Evolutionary conservation across 495 filamentous ascomycete species (phyloP), one percentile per base, ranked within the genome.

Genomic region (Aspergillus olivimuriae): DNA sequence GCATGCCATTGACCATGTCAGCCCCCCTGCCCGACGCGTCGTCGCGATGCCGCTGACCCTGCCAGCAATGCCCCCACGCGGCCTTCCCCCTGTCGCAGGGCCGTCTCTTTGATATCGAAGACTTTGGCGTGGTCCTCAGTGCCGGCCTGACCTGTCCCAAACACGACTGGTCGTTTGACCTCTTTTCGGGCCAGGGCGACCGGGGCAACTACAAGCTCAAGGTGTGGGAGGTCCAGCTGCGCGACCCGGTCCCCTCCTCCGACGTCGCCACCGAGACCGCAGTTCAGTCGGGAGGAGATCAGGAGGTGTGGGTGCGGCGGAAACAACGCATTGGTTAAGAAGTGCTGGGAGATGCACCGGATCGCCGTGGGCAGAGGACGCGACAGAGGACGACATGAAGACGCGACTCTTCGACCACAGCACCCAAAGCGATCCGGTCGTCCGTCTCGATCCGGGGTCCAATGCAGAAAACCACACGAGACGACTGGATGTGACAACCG

Each of bases 161-260:
- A 50, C 77, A 82, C 47, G 69, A 61, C 28, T 82, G 78, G 78
- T 78, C 76, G 0, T 81, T 81, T 55, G 78, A 82, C 52, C 48
- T 82, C 18, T 72, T 74, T 43, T 70, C 77, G 0, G 78, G 78
- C 2, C 58, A 60, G 44, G 65, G 64, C 4, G 78, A 82, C 43
- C 70, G 75, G 1, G 74, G 69, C n/a, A 78, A 64, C 44, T 81
- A 81, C 51, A 69, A 63, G 53, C 60, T 82, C 15, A 74, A 74
- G 40, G 55, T 74, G 23, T 82, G 77, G 78, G 78, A 82, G 50
- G 70, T 78, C 3, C 63, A 81, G 41, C 43, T 81, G 24, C 69
- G 78, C 5, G 67, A 74, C 23, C 26, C 33, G 4, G 30, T 68
- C 77, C 7, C 65, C 73, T 24, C 24, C 31, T 2, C 30, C 15